Conservation (phyloP, 2,329 filamentous ascomycete species). For the Saccharata proteae region DNA sequence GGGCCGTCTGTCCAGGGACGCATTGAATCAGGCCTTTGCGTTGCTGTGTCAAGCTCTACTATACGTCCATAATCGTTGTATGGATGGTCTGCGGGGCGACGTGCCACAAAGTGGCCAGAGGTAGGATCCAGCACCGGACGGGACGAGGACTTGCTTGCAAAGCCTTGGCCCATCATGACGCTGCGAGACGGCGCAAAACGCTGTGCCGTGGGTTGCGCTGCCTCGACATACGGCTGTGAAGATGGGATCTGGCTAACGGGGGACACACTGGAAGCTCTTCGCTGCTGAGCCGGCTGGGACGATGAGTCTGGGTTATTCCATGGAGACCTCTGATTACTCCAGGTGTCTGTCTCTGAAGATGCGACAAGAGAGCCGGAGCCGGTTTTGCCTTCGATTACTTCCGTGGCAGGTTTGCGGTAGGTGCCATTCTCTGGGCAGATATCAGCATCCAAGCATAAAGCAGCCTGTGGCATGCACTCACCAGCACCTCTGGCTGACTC, state of each 20-base stretch:
- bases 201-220: conserved; percentile 14
- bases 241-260: conserved; percentile 21
- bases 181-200: conserved; percentile 17
- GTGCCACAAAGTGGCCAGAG: conserved; percentile 19
- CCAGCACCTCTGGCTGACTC: conserved; percentile 23
- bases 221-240: conserved; percentile 20
- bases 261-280: conserved; percentile 23
- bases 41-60: conserved; percentile 17
- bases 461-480: conserved; percentile 9
- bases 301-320: conserved; percentile 44
- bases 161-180: conserved; percentile 14
- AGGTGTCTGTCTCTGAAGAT: conserved; percentile 56
- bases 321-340: conserved; percentile 41
- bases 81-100: conserved; percentile 18
- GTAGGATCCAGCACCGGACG: conserved; percentile 22
- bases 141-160: conserved; percentile 14
- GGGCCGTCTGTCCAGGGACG: conserved; percentile 22
- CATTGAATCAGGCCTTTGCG: conserved; percentile 17
- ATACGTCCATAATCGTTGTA: conserved; percentile 22
- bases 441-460: conserved; percentile 2
- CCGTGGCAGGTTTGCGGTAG: conserved; percentile 15
- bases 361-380: conserved; percentile 59
- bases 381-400: conserved; percentile 42
- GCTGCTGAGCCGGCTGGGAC: conserved; percentile 17
- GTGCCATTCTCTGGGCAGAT: conserved; percentile 17